phyloP scores from a whole-genome alignment of 2,329 filamentous ascomycete genomes.

The Venturia aucupariae region DNA sequence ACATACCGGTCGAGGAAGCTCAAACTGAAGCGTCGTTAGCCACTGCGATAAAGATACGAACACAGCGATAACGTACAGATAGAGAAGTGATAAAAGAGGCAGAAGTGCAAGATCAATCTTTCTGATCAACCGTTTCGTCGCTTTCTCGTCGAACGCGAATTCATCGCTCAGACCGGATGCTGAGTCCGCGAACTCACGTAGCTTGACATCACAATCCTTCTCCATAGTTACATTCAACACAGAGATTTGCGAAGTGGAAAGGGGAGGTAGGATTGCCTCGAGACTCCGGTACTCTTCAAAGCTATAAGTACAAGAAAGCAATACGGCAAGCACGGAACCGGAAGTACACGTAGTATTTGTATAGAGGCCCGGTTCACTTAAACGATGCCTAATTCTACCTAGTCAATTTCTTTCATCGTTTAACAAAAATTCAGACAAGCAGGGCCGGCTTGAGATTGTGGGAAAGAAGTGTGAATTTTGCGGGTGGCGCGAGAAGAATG shows the following conservation, averaged over 20 bases:
- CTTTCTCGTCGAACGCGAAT: slow-evolving; percentile 4
- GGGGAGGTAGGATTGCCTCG: not conserved
- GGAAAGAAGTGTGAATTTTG: not conserved
- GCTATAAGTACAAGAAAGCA: not conserved
- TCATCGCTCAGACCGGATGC: not conserved
- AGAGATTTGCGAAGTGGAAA: not conserved
- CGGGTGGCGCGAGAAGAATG: not conserved
- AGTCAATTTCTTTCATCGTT: not conserved
- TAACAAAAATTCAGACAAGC: not conserved
- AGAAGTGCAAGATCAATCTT: slow-evolving; percentile 11
- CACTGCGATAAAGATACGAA: not conserved
- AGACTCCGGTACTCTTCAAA: not conserved
- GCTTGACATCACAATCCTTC: not conserved
- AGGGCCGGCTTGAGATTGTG: not conserved
- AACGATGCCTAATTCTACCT: not conserved
- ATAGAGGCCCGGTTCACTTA: not conserved
- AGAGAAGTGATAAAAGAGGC: slow-evolving; percentile 7
- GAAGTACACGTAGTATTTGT: too few relatives aligned
- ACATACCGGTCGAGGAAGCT: slow-evolving; percentile 6
- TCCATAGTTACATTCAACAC: not conserved
- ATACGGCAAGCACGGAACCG: not conserved
- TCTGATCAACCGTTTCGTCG: slow-evolving; percentile 7
- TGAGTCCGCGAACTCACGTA: not conserved
- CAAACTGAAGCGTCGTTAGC: not conserved
- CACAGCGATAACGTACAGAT: not conserved